Conservation (phyloP, 202 grass and related monocot genomes). For the Elaeis oleifera region DNA sequence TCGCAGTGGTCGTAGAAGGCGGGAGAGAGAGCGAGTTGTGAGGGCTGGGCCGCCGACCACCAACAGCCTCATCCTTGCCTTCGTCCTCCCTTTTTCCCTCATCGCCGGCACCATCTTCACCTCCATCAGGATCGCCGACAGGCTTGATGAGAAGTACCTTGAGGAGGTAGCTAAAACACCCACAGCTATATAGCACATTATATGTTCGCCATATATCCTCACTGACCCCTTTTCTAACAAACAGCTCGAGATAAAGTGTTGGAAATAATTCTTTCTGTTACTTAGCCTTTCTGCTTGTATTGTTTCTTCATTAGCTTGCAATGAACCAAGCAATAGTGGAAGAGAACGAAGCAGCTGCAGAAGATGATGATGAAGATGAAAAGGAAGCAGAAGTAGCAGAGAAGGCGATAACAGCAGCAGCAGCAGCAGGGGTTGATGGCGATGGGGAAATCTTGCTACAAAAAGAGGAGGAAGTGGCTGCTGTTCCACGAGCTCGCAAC, state of each 20-base stretch:
- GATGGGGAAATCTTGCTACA: constrained; percentile 14
- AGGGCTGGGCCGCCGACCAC: constrained; percentile 65
- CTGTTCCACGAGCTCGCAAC: constrained; percentile 40
- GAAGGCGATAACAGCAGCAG: too few species aligned
- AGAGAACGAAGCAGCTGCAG: constrained; percentile 45
- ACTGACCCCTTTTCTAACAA: neutral
- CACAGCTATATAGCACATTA: neutral
- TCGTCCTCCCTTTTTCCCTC: constrained; percentile 77
- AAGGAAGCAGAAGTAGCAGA: constrained; percentile 9
- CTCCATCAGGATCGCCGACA: constrained; percentile 47
- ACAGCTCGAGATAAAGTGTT: neutral
- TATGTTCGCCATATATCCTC: constrained; percentile 13
- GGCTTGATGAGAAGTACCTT: constrained; percentile 72
- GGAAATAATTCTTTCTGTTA: neutral
- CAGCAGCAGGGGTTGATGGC: neutral
- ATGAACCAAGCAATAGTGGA: constrained; percentile 71
- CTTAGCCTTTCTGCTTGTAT: neutral
- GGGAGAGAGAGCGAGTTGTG: constrained; percentile 35
- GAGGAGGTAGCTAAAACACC: constrained; percentile 42
- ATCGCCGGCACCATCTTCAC: constrained; percentile 59
- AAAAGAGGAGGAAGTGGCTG: constrained; percentile 30
- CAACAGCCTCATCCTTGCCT: constrained; percentile 61
- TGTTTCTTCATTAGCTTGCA: constrained; percentile 38
- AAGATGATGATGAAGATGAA: neutral
- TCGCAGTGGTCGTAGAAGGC: neutral